Percentiles rank a stretch among this genome's conserved stretches.
Conservation (phyloP, 2,329 filamentous ascomycete genomes). For the Phialemoniopsis sp. region DNA sequence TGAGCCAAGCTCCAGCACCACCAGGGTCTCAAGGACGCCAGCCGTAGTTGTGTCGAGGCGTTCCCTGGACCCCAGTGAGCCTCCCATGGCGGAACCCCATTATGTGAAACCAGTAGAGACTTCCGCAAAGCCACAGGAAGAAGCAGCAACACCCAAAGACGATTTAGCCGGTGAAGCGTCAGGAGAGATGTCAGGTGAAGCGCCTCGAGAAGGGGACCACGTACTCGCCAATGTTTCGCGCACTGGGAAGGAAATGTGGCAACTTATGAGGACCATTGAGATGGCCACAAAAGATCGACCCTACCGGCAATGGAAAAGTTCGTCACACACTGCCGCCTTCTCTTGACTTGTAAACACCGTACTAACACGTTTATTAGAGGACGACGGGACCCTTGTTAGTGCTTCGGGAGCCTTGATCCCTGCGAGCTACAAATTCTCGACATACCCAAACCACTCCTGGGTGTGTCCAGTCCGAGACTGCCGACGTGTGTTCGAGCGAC, state of each 20-base stretch:
- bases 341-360: no score
- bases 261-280: neutral
- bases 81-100: neutral
- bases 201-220: no score
- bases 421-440: conserved; percentile 11
- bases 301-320: neutral
- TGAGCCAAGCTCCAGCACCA: neutral
- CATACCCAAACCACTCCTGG: conserved; percentile 9
- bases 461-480: conserved; percentile 16
- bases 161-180: no score
- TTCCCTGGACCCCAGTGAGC: neutral
- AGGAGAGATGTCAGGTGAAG: no score
- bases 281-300: neutral
- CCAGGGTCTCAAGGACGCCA: neutral
- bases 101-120: neutral
- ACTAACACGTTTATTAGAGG: neutral
- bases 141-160: neutral
- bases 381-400: neutral
- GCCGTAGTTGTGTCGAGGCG: conserved; percentile 5
- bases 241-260: neutral
- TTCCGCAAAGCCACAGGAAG: neutral
- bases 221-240: neutral
- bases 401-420: conserved; percentile 1
- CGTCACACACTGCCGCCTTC: neutral
- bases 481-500: conserved; percentile 6